Percentiles rank a stretch among this genome's conserved stretches.
Conservation (phyloP, 2,329 filamentous ascomycete species). For the Fusarium sp. region DNA sequence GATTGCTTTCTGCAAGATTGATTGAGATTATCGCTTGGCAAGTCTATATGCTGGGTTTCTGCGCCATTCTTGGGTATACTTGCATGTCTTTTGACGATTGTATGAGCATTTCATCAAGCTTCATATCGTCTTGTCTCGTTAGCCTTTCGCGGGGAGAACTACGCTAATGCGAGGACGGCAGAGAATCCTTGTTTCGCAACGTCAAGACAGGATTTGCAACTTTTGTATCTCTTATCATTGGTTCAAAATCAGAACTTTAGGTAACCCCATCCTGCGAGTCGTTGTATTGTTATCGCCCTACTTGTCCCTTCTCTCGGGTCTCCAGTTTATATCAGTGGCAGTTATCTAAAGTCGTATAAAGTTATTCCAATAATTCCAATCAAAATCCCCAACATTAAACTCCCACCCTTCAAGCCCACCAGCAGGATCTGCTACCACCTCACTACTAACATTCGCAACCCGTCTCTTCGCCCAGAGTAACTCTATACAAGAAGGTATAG, state of each 20-base stretch:
- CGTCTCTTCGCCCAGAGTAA: conserved; percentile 10
- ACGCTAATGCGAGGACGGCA: conserved; percentile 18
- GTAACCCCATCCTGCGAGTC: background rate
- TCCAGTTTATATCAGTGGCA: no score
- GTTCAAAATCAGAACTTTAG: background rate
- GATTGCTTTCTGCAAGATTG: background rate
- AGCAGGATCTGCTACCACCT: background rate
- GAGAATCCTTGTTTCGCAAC: background rate
- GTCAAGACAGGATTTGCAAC: background rate
- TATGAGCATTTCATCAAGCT: rapidly evolving
- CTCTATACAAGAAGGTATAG: conserved; percentile 21
- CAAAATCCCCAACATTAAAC: conserved; percentile 8
- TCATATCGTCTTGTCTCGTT: background rate
- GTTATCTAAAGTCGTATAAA: conserved; percentile 26
- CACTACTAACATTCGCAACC: background rate
- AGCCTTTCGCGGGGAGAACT: conserved; percentile 10
- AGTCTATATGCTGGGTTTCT: background rate
- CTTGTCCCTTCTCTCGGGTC: no score
- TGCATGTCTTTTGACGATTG: rapidly evolving
- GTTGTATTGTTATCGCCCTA: background rate
- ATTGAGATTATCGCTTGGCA: background rate
- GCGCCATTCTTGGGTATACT: background rate
- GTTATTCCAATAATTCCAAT: conserved; percentile 41
- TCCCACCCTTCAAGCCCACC: conserved; percentile 5
- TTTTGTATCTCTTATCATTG: background rate